Conservation (phyloP, 2,329 filamentous ascomycete genomes). For the Pyricularia grisea region DNA sequence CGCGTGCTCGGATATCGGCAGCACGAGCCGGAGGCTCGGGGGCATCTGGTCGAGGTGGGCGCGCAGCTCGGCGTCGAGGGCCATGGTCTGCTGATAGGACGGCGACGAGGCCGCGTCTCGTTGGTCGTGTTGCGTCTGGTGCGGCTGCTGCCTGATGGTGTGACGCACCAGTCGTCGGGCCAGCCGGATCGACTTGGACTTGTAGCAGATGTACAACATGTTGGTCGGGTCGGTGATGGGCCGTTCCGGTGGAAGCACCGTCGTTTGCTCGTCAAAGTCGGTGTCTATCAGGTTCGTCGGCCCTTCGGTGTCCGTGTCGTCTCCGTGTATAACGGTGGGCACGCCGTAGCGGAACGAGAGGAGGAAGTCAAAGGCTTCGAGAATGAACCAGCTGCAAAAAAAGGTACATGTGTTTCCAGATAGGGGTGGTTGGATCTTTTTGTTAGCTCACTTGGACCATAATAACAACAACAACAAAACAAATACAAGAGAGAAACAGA, state of each 20-base stretch:
- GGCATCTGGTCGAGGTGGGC: conserved; percentile 5
- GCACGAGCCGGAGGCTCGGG: conserved; percentile 9
- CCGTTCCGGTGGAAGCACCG: conserved; percentile 44
- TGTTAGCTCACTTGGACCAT: not conserved
- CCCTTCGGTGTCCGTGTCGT: conserved; percentile 52
- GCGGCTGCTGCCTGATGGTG: conserved; percentile 22
- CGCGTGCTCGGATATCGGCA: conserved; percentile 9
- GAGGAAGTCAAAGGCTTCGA: conserved; percentile 37
- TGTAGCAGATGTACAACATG: conserved; percentile 42
- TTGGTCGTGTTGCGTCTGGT: not conserved
- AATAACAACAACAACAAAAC: not conserved
- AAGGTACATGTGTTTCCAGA: not conserved
- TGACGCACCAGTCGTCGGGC: conserved; percentile 30
- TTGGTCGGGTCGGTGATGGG: conserved; percentile 48
- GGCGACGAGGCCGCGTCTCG: not conserved
- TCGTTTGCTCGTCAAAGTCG: conserved; percentile 49
- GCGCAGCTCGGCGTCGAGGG: conserved; percentile 8
- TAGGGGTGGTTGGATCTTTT: no score
- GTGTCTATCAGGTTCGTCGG: conserved; percentile 56
- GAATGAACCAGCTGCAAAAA: conserved; percentile 33
- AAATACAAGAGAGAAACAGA: not conserved
- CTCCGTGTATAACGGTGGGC: conserved; percentile 33
- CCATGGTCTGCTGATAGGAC: not conserved
- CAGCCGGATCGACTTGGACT: conserved; percentile 25
- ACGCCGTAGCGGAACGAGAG: conserved; percentile 40